Evolutionary conservation across 208 protist species (phyloP), one percentile per base, ranked within the genome.

Genomic region (Leishmania gerbilli): DNA sequence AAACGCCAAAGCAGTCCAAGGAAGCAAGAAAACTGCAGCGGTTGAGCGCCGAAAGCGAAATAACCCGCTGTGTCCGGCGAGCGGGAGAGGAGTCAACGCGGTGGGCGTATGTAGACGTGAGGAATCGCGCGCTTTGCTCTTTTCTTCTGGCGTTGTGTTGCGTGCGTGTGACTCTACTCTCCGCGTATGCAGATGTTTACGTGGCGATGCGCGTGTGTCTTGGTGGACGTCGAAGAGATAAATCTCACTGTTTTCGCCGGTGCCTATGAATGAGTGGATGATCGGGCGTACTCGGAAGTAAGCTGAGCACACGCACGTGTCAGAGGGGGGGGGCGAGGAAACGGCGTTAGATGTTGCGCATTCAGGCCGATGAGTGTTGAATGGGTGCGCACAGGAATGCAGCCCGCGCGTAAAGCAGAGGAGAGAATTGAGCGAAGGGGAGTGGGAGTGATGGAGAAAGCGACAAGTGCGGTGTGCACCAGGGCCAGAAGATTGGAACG

Each of bases 101-200:
- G 31, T 68, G 13, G 11, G 13, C 62, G n/a, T 24, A 40, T 68
- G 56, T 42, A 75, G 74, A 60, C 53, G 55, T 64, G 65, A 42
- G n/a, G 9, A 47, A 51, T 49, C 27, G 37, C 45, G 24, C 31
- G 31, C 27, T 71, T 45, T 60, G 13, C 31, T 15, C 31, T 34
- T 86, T 74, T 21, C 40, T 74, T 47, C 79, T 49, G 37, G 81
- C 42, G 81, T 83, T 68, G 79, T 69, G 11, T 40, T 74, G 27
- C 31, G 62, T 49, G 67, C 24, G 67, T 72, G 4, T 72, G 40
- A 47, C 24, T 72, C 67, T 53, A 24, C 42, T 53, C 40, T 64
- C 37, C 68, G 42, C 9, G 67, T 71, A 42, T 55, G 40, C 47
- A 31, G 40, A 51, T 0, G 31, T 74, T 45, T 55, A 49, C 27